Conservation (phyloP, 306 rosid genomes). For the Delonix regia region DNA sequence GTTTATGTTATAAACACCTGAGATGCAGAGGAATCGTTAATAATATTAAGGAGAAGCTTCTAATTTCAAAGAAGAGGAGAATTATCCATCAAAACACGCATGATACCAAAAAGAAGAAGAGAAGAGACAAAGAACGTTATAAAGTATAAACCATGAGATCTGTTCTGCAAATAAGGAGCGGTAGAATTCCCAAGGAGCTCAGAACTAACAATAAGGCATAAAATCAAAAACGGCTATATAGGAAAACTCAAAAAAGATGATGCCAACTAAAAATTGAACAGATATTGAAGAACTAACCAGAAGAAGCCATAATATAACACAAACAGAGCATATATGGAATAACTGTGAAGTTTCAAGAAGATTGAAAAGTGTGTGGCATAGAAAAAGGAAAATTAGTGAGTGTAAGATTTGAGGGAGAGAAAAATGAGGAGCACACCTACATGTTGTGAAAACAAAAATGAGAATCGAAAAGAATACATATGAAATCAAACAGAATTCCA, state of each 20-base stretch:
- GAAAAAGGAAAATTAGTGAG: not conserved
- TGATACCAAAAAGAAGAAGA: not conserved
- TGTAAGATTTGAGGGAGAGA: not conserved
- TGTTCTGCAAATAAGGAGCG: not conserved
- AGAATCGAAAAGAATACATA: not conserved
- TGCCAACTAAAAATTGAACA: not conserved
- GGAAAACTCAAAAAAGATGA: not conserved
- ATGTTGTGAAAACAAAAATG: not conserved
- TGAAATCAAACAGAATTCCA: not conserved
- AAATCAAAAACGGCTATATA: not conserved
- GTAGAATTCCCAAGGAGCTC: not conserved
- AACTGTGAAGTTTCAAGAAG: not conserved
- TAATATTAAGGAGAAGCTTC: not conserved
- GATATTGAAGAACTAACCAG: not conserved
- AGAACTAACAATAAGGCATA: not conserved
- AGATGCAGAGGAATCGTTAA: not conserved
- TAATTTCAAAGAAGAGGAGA: not conserved
- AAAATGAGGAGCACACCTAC: not conserved
- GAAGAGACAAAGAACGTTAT: not conserved
- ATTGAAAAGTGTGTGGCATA: not conserved
- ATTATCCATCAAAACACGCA: not conserved
- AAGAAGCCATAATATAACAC: not conserved
- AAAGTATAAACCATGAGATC: not conserved
- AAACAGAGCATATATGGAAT: not conserved
- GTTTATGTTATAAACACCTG: slow-evolving; percentile 65